Evolutionary conservation across 2,329 filamentous ascomycete species (phyloP).

Genomic region (Colletotrichum scovillei): DNA sequence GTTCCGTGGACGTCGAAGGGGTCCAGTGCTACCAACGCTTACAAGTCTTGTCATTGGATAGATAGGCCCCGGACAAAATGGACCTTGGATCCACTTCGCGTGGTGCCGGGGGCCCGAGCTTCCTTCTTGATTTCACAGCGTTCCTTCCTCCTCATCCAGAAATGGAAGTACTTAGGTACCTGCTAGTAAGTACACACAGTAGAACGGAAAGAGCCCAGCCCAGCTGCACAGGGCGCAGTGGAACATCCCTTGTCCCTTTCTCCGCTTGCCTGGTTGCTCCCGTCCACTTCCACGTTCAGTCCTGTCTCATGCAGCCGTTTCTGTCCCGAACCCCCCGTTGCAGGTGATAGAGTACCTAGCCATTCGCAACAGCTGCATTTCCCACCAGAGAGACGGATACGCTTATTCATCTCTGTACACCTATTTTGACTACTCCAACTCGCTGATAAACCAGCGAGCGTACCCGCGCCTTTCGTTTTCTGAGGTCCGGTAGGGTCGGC

Average conservation of each 20-base stretch:
- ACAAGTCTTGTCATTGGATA: conserved; percentile 10
- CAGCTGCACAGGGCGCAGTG: conserved; percentile 7
- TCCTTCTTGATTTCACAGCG: not conserved
- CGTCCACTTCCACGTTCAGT: conserved; percentile 1
- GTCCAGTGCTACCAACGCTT: not conserved
- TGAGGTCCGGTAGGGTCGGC: not conserved
- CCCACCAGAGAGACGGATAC: not conserved
- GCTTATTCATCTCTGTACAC: not conserved
- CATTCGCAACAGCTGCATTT: not conserved
- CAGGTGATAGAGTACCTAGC: too few species aligned
- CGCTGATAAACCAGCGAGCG: not conserved
- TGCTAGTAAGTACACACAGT: not conserved
- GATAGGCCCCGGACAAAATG: not conserved
- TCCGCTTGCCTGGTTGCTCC: conserved; percentile 10
- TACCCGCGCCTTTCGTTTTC: not conserved
- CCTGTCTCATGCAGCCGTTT: not conserved
- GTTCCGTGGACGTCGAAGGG: not conserved
- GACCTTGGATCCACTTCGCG: not conserved
- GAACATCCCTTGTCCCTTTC: conserved; percentile 12
- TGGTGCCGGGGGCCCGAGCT: conserved; percentile 18
- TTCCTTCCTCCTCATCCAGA: not conserved
- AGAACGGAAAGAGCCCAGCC: not conserved
- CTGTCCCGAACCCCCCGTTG: not conserved
- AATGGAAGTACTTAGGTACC: not conserved
- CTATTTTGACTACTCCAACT: not conserved